Percentiles rank a stretch among this genome's conserved stretches.
Conservation (phyloP, 2,329 filamentous ascomycete genomes). For the Colletotrichum karsti region DNA sequence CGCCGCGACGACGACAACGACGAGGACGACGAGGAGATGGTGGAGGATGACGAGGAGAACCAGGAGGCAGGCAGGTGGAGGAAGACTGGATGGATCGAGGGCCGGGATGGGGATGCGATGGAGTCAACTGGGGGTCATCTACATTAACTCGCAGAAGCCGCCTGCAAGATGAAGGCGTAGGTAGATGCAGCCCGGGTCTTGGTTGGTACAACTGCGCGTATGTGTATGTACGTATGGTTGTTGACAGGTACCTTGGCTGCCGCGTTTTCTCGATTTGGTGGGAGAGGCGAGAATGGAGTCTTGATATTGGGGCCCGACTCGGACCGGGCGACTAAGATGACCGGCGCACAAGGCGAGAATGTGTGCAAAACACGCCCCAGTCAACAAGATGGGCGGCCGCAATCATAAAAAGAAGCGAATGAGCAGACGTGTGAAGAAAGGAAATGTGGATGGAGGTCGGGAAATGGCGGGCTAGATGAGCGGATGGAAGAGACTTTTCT, state of each 20-base stretch:
- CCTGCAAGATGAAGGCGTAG: slow-evolving; percentile 21
- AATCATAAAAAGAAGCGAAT: background rate
- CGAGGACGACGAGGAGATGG: slow-evolving; percentile 1
- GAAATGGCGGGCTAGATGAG: background rate
- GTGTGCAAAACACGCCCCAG: background rate
- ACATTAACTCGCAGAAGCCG: slow-evolving; percentile 22
- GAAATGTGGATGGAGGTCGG: background rate
- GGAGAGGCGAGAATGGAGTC: background rate
- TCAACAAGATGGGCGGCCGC: background rate
- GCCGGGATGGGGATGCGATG: slow-evolving; percentile 17
- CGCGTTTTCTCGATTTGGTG: background rate
- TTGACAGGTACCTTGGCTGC: background rate
- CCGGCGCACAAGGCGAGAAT: background rate
- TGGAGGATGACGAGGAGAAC: slow-evolving; percentile 6
- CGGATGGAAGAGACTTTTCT: slow-evolving; percentile 10
- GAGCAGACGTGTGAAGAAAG: background rate
- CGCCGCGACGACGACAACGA: background rate
- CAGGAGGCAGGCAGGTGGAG: too few species aligned
- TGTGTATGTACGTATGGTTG: background rate
- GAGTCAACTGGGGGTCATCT: slow-evolving; percentile 12
- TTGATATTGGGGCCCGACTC: slow-evolving; percentile 6
- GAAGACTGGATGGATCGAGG: slow-evolving; percentile 3
- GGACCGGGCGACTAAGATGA: slow-evolving; percentile 1
- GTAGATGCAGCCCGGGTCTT: slow-evolving; percentile 16
- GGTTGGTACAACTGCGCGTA: background rate